Conservation (phyloP, 805 yeast species). For the Isabelozyma heimii region DNA sequence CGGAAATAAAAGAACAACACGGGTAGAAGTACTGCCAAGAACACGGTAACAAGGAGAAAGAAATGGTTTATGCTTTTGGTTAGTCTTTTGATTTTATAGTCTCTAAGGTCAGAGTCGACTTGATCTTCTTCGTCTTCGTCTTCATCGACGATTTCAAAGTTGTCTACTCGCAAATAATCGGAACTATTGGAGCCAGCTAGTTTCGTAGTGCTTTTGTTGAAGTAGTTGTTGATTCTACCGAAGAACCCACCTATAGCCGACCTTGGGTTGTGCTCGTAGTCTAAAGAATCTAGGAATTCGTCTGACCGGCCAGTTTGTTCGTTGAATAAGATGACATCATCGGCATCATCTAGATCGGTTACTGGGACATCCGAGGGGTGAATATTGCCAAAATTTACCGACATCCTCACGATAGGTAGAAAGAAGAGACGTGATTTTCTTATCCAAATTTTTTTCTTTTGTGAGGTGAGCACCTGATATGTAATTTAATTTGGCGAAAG, state of each 20-base stretch:
- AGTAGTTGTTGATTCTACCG: not conserved
- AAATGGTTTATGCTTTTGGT: slow-evolving; percentile 17
- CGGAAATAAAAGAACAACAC: not conserved
- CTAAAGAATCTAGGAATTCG: slow-evolving; percentile 18
- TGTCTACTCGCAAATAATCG: not conserved
- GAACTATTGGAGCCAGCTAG: not conserved
- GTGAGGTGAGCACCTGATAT: no score
- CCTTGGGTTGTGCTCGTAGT: slow-evolving; percentile 16
- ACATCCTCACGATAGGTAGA: slow-evolving; percentile 9
- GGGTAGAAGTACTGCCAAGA: not conserved
- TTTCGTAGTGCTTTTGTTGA: not conserved
- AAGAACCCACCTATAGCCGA: slow-evolving; percentile 1
- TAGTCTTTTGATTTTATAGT: slow-evolving; percentile 22
- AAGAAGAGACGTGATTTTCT: not conserved
- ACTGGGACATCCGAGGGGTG: slow-evolving; percentile 54
- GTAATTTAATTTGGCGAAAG: no score
- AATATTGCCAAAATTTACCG: slow-evolving; percentile 14
- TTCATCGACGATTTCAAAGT: slow-evolving; percentile 8
- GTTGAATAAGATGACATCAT: slow-evolving; percentile 29
- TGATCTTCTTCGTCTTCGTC: slow-evolving; percentile 27
- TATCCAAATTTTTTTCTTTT: not conserved
- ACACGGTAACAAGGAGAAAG: slow-evolving; percentile 2
- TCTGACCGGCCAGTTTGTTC: slow-evolving; percentile 9
- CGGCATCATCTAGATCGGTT: slow-evolving; percentile 49
- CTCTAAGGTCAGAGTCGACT: slow-evolving; percentile 13